A percentile compares a stretch with the other conserved stretches of the same genome.
Evolutionary conservation across 2,329 filamentous ascomycete species (phyloP).

Genomic region (Diaporthe ampelina): DNA sequence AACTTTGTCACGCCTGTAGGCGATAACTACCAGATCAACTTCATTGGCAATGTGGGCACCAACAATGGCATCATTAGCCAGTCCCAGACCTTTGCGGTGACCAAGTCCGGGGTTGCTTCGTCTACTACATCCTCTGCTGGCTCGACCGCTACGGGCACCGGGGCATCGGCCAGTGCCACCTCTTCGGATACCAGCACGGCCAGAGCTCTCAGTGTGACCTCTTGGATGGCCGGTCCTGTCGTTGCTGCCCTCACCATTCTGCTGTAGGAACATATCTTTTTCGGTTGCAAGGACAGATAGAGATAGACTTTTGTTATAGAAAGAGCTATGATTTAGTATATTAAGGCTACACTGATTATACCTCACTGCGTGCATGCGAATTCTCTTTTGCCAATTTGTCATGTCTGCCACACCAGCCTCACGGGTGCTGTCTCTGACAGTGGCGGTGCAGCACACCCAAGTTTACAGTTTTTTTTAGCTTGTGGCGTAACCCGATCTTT

Average conservation of each 20-base stretch:
- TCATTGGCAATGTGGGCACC: constrained; percentile 49
- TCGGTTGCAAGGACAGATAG: neutral
- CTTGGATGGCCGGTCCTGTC: constrained; percentile 37
- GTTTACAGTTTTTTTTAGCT: too few relatives aligned
- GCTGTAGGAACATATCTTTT: neutral
- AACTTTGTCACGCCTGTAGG: constrained; percentile 47
- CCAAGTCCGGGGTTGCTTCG: constrained; percentile 44
- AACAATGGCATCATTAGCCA: constrained; percentile 58
- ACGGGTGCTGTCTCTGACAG: neutral
- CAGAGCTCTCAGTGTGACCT: constrained; percentile 27
- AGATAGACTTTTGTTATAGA: neutral
- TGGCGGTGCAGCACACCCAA: neutral
- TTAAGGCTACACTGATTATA: neutral
- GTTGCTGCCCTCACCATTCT: neutral
- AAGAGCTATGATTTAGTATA: neutral
- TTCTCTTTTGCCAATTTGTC: neutral
- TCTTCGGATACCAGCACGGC: constrained; percentile 39
- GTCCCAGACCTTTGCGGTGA: constrained; percentile 44
- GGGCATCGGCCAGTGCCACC: constrained; percentile 41
- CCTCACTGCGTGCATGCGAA: too few relatives aligned
- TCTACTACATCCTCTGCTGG: constrained; percentile 49
- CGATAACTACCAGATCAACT: constrained; percentile 57
- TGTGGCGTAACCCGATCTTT: too few relatives aligned
- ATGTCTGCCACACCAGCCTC: neutral
- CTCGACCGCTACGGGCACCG: constrained; percentile 41